Evolutionary conservation across 768 basidiomycete genomes (phyloP).

Genomic region (Strobilomyces confusus): DNA sequence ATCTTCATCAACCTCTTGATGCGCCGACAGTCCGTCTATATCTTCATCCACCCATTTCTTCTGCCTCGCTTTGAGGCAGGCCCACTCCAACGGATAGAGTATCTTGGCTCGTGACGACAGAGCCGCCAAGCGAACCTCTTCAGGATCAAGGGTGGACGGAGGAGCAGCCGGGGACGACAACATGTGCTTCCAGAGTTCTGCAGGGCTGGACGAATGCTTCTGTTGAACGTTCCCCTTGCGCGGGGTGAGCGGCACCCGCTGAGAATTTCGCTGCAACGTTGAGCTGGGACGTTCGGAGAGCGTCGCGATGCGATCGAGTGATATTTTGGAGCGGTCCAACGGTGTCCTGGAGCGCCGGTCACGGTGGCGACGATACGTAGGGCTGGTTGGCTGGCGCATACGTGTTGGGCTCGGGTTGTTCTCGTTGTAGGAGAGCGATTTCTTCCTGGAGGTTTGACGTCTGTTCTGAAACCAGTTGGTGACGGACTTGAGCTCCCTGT

Average conservation of each 20-base stretch:
- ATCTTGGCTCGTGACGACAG: conserved; percentile 35
- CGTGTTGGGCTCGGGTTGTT: conserved; percentile 17
- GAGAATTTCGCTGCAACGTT: conserved; percentile 5
- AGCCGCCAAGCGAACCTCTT: conserved; percentile 24
- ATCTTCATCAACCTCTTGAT: conserved; percentile 10
- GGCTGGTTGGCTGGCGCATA: conserved; percentile 3
- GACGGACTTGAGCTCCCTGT: conserved; percentile 63
- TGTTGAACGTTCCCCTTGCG: conserved; percentile 17
- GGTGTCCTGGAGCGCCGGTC: conserved; percentile 11
- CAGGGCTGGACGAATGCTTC: conserved; percentile 7
- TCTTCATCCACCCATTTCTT: conserved; percentile 25
- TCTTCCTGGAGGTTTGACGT: conserved; percentile 47
- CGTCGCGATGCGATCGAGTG: conserved; percentile 29
- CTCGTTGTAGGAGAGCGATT: conserved; percentile 20
- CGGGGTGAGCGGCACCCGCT: conserved; percentile 26
- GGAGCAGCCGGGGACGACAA: conserved; percentile 25
- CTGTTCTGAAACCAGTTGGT: conserved; percentile 85
- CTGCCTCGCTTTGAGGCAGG: conserved; percentile 51
- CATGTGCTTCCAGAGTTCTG: conserved; percentile 30
- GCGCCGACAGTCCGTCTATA: conserved; percentile 6
- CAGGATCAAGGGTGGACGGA: conserved; percentile 17
- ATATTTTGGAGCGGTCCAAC: conserved; percentile 25
- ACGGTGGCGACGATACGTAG: conserved; percentile 3
- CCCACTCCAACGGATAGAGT: conserved; percentile 67
- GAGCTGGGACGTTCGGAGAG: conserved; percentile 28